Percentiles rank a stretch among this genome's conserved stretches.
Evolutionary conservation across 768 basidiomycete genomes (phyloP).

Genomic region (Lyophyllum semitale): DNA sequence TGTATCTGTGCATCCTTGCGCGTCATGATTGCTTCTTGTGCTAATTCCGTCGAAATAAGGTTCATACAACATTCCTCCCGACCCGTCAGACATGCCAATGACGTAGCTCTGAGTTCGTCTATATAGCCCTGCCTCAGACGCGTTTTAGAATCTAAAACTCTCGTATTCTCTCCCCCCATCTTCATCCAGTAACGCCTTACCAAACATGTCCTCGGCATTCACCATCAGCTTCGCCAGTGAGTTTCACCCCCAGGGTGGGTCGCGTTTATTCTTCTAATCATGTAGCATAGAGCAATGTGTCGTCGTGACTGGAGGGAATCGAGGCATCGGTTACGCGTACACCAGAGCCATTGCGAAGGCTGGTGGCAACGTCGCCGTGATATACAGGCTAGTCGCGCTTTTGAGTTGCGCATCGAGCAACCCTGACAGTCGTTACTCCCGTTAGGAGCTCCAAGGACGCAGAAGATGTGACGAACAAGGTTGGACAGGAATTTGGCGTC

Average conservation of each 20-base stretch:
- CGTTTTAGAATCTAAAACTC: background rate
- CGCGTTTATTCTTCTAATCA: background rate
- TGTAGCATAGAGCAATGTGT: conserved; percentile 41
- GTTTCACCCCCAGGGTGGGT: background rate
- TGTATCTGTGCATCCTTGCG: too few species aligned
- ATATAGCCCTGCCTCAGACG: background rate
- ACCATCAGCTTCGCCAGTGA: conserved; percentile 29
- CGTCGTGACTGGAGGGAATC: conserved; percentile 64
- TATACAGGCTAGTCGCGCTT: conserved; percentile 45
- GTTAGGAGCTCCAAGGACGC: conserved; percentile 50
- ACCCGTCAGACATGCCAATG: too few species aligned
- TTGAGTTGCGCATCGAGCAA: background rate
- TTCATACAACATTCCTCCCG: too few species aligned
- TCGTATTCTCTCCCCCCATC: background rate
- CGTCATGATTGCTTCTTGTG: too few species aligned
- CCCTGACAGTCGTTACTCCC: background rate
- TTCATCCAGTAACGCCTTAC: too few species aligned
- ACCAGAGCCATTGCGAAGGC: conserved; percentile 54
- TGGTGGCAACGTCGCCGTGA: conserved; percentile 60
- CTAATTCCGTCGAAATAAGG: too few species aligned
- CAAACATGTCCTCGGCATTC: conserved; percentile 17
- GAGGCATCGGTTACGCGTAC: conserved; percentile 61
- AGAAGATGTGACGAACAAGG: conserved; percentile 43
- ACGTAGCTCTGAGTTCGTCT: background rate
- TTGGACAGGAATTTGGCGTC: conserved; percentile 47